Conservation (phyloP, 176 grass and related monocot species). For the Raddia distichophylla region DNA sequence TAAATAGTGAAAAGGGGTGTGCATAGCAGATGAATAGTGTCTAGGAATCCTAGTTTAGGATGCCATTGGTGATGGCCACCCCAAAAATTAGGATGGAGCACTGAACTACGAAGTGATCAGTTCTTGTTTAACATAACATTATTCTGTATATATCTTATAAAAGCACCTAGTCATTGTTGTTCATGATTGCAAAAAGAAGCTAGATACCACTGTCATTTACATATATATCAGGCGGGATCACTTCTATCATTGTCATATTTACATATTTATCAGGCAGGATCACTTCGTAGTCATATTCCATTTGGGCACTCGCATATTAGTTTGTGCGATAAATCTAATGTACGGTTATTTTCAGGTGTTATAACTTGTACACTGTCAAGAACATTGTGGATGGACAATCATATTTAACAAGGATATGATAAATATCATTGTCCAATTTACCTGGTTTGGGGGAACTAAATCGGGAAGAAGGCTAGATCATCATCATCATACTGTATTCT, state of each 20-base stretch:
- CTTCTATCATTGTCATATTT: neutral
- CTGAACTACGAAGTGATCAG: neutral
- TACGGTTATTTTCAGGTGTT: slow-evolving; percentile 40
- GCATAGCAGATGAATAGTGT: too few relatives aligned
- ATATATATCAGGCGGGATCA: too few relatives aligned
- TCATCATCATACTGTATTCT: slow-evolving; percentile 48
- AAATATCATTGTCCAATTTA: slow-evolving; percentile 35
- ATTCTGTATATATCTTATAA: neutral
- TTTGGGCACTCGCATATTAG: neutral
- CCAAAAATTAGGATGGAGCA: neutral
- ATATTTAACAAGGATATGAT: slow-evolving; percentile 47
- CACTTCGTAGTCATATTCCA: slow-evolving; percentile 3
- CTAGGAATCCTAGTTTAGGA: too few relatives aligned
- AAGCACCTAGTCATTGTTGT: neutral
- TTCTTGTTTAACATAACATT: neutral
- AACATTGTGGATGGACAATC: slow-evolving; percentile 34
- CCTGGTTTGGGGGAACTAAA: slow-evolving; percentile 9
- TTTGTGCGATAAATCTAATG: slow-evolving; percentile 15
- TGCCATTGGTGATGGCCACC: too few relatives aligned
- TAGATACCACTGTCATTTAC: neutral
- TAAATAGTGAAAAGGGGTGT: too few relatives aligned
- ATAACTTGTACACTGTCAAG: slow-evolving; percentile 49
- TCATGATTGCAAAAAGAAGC: neutral
- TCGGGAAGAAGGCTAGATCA: slow-evolving; percentile 35
- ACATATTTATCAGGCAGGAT: neutral